phyloP scores from a whole-genome alignment of 1,284 basidiomycete species.

The Pascua guehoae region DNA sequence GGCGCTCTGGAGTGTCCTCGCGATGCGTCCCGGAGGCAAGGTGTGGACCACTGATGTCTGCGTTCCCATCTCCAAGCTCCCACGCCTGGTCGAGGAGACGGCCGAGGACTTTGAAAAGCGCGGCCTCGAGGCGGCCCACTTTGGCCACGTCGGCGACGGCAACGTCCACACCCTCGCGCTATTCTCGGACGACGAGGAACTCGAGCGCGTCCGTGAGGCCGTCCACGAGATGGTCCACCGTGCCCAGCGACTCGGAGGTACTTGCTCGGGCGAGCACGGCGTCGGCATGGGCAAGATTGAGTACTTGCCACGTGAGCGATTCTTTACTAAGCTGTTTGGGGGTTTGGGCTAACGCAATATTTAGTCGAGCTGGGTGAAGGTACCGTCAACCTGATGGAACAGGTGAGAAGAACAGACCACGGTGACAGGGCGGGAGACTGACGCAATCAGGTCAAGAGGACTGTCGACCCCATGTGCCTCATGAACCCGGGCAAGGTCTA shows the following conservation, averaged over 20 bases:
- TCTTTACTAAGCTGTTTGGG: background rate
- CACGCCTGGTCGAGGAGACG: constrained; percentile 69
- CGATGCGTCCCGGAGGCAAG: constrained; percentile 60
- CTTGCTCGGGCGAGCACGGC: constrained; percentile 72
- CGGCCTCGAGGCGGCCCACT: constrained; percentile 58
- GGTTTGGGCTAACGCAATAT: constrained; percentile 1
- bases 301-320: constrained; percentile 27
- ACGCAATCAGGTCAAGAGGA: constrained; percentile 11
- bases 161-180: constrained; percentile 47
- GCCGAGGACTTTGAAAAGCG: constrained; percentile 64
- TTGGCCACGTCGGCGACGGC: constrained; percentile 77
- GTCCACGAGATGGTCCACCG: constrained; percentile 53
- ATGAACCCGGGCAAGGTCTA: constrained; percentile 73
- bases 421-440: constrained; percentile 51
- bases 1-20: constrained; percentile 67
- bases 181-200: constrained; percentile 41
- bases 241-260: constrained; percentile 52
- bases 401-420: constrained; percentile 52
- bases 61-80: constrained; percentile 75
- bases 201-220: constrained; percentile 46
- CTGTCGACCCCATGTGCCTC: constrained; percentile 68
- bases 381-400: constrained; percentile 75
- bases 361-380: constrained; percentile 70
- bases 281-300: constrained; percentile 73
- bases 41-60: constrained; percentile 84